These are phyloP conservation scores for Themeda triandra DNA, from an alignment of 176 grass and related monocot genomes.

Conservation along the genomic window DNA sequence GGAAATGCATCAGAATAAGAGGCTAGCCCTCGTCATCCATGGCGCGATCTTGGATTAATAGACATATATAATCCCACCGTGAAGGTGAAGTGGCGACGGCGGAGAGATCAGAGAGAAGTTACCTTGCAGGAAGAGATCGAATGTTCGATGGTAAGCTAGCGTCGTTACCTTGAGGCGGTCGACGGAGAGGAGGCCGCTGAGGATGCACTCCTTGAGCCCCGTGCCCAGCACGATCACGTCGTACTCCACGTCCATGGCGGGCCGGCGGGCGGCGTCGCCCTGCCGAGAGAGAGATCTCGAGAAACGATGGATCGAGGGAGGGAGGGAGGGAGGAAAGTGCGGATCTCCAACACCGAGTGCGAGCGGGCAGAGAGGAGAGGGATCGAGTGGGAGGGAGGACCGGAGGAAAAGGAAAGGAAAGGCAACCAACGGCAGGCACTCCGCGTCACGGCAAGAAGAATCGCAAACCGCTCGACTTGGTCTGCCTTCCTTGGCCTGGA, in stretches of 20 bases:
- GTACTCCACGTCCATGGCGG: constrained; percentile 75
- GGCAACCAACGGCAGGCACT: too few relatives aligned
- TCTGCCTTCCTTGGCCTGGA: too few relatives aligned
- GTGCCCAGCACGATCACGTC: constrained; percentile 84
- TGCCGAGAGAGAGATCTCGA: not conserved
- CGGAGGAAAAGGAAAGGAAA: too few relatives aligned
- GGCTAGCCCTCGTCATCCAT: too few relatives aligned
- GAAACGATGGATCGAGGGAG: not conserved
- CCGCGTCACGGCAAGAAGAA: too few relatives aligned
- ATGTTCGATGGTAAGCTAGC: accelerated
- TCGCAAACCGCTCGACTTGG: too few relatives aligned
- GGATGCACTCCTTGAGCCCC: constrained; percentile 93
- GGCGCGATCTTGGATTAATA: too few relatives aligned
- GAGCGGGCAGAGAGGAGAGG: too few relatives aligned
- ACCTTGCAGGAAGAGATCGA: not conserved
- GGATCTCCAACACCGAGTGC: too few relatives aligned
- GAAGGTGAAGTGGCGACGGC: not conserved
- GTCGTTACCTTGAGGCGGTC: constrained; percentile 85
- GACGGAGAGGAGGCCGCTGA: constrained; percentile 86
- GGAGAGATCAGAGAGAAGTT: too few relatives aligned
- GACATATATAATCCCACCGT: too few relatives aligned
- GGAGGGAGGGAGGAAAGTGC: not conserved
- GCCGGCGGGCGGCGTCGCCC: not conserved
- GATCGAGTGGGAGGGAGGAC: too few relatives aligned
- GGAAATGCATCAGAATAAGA: not conserved